Base-by-base conservation (phyloP, 805 yeast genomes). In the Yarrowia hollandica region DNA sequence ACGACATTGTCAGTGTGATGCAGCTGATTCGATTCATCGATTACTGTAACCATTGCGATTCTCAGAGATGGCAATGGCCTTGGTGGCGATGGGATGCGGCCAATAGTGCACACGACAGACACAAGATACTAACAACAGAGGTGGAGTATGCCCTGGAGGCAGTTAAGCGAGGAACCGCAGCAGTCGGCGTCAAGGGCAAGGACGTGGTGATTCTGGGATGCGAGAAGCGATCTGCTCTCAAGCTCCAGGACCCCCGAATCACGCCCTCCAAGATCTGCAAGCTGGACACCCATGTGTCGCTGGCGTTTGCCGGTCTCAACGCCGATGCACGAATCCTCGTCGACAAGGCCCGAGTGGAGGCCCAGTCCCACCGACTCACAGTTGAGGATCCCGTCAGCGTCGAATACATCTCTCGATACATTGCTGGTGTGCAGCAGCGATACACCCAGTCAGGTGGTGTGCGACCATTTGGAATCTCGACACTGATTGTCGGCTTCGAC, bases 371-470 rank as follows among this genome's bases (percentile, higher is more conserved):
- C 74, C 82, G 87, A 71, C 80, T 94, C 67, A 90, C 92, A n/a
- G 80, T 92, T 68, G 99, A 92, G 71, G 98, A 94, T 70, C 86
- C 97, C 0, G 97, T 90, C 9, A 78, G 90, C 15, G 81, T 94
- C 60, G 98, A 94, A 70, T 94, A 91, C 72, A 78, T 94, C 72
- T 90, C 99, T 33, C 86, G 87, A 72, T 89, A 89, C 68, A 89
- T 94, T 63, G 99, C 99, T n/a, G 97, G 97, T 19, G 92, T 92
- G 42, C 97, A 94, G 74, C 99, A 94, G 72, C 82, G 85, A 72
- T 94, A 92, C 75, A 94, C 99, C 5, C 99, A 94, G 74, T 85
- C 95, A 54, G 99, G 99, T 65, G 99, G 99, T 73, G 97, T 94
- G 22, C 83, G 99, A 74, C 99, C 99, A 18, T 94, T 94, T 72